phyloP scores from a whole-genome alignment of 768 basidiomycete species.

The Trametes cubensis region DNA sequence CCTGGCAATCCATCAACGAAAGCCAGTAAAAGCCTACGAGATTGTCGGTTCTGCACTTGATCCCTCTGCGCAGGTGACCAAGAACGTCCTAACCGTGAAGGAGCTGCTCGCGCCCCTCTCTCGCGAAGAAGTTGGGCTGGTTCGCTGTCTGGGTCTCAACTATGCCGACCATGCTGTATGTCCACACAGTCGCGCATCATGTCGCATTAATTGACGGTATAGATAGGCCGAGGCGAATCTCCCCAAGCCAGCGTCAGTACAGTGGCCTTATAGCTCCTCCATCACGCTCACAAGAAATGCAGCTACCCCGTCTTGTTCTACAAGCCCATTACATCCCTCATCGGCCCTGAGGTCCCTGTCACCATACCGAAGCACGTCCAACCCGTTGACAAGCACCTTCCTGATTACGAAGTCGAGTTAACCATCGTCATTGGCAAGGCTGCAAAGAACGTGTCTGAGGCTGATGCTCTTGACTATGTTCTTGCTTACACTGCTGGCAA shows the following conservation, averaged over 20 bases:
- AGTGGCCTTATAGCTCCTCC: constrained; percentile 46
- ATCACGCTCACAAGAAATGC: constrained; percentile 37
- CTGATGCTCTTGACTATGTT: constrained; percentile 83
- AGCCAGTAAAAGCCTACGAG: constrained; percentile 67
- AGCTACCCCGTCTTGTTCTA: constrained; percentile 79
- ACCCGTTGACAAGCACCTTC: constrained; percentile 67
- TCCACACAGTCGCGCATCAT: constrained; percentile 22
- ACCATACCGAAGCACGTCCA: constrained; percentile 68
- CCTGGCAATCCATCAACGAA: constrained; percentile 53
- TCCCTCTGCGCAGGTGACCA: constrained; percentile 63
- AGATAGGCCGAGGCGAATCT: constrained; percentile 66
- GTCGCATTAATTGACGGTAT: not conserved
- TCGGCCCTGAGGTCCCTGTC: constrained; percentile 70
- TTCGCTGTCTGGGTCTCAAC: constrained; percentile 79
- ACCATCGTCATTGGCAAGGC: constrained; percentile 82
- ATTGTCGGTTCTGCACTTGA: constrained; percentile 73
- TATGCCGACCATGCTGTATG: constrained; percentile 82
- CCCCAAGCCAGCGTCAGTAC: constrained; percentile 59
- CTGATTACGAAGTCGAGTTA: constrained; percentile 84
- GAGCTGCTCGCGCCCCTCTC: constrained; percentile 71
- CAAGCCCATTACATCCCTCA: constrained; percentile 71
- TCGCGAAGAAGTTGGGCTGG: constrained; percentile 62
- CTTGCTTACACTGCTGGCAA: constrained; percentile 82
- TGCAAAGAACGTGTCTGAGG: constrained; percentile 78
- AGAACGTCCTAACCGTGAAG: constrained; percentile 67